phyloP scores from a whole-genome alignment of 192 early-diverging fungal species.

The Coemansia sp. region DNA sequence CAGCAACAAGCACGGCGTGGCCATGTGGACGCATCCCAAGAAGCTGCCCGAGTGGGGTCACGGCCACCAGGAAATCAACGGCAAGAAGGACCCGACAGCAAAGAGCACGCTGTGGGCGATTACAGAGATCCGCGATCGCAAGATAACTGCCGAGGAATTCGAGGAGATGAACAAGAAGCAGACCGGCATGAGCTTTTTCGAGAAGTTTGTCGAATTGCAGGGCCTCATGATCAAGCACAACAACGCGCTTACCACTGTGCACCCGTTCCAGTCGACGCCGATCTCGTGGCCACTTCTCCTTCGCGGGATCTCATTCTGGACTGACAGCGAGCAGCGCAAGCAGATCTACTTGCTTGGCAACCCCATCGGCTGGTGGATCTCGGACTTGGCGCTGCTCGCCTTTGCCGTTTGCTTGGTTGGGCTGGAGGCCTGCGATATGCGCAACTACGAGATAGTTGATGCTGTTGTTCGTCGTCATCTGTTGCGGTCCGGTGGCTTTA shows the following conservation, averaged over 20 bases:
- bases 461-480: conserved; percentile 36
- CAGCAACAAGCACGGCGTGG: conserved; percentile 68
- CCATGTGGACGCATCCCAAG: conserved; percentile 70
- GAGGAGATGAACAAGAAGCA: conserved; percentile 21
- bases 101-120: conserved; percentile 74
- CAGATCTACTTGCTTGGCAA: conserved; percentile 95
- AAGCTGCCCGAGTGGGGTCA: conserved; percentile 89
- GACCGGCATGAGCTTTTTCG: conserved; percentile 58
- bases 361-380: conserved; percentile 81
- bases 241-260: conserved; percentile 79
- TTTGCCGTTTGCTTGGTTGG: conserved; percentile 64
- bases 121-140: conserved; percentile 72
- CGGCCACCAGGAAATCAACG: conserved; percentile 89
- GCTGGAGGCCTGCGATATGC: conserved; percentile 68
- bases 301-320: conserved; percentile 95
- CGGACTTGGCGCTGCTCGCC: conserved; percentile 31
- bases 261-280: conserved; percentile 87
- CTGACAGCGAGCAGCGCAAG: conserved; percentile 62
- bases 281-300: conserved; percentile 84
- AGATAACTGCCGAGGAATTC: conserved; percentile 39
- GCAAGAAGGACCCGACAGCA: conserved; percentile 87
- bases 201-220: conserved; percentile 88
- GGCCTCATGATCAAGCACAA: conserved; percentile 88
- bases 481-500: conserved; percentile 57
- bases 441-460: conserved; percentile 66